These are phyloP conservation scores for Chimonanthus salicifolius DNA, from an alignment of 164 flowering plant species.

Conservation along the genomic window DNA sequence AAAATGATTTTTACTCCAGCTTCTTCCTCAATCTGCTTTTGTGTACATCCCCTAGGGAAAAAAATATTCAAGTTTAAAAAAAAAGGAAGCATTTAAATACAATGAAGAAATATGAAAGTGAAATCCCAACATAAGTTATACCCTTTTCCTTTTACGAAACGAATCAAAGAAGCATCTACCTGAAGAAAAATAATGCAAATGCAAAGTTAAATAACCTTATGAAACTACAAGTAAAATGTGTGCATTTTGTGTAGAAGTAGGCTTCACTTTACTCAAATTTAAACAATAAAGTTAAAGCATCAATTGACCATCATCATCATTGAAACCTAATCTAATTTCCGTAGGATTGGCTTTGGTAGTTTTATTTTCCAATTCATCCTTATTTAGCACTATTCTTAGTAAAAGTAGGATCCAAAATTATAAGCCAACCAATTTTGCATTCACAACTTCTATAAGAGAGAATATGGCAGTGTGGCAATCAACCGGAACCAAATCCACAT, in stretches of 20 bases:
- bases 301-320: too few relatives aligned
- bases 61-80: not conserved
- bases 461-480: too few relatives aligned
- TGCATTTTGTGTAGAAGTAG: not conserved
- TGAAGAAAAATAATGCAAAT: constrained; percentile 22
- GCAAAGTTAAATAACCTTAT: too few relatives aligned
- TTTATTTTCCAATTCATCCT: too few relatives aligned
- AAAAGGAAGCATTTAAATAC: not conserved
- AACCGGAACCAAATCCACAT: too few relatives aligned
- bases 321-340: too few relatives aligned
- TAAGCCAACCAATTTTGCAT: too few relatives aligned
- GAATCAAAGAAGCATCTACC: constrained; percentile 69
- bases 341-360: too few relatives aligned
- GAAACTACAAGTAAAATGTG: not conserved
- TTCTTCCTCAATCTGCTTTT: constrained; percentile 59
- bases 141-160: constrained; percentile 75
- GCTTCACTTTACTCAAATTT: not conserved
- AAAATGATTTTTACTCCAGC: constrained; percentile 57
- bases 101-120: not conserved
- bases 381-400: too few relatives aligned
- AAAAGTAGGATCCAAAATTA: too few relatives aligned
- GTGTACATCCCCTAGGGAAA: constrained; percentile 51
- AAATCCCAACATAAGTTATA: constrained; percentile 16
- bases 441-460: too few relatives aligned
- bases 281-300: not conserved